These are phyloP conservation scores for Phyllosticta paracitricarpa DNA, from an alignment of 2,329 filamentous ascomycete genomes.

Conservation along the genomic window DNA sequence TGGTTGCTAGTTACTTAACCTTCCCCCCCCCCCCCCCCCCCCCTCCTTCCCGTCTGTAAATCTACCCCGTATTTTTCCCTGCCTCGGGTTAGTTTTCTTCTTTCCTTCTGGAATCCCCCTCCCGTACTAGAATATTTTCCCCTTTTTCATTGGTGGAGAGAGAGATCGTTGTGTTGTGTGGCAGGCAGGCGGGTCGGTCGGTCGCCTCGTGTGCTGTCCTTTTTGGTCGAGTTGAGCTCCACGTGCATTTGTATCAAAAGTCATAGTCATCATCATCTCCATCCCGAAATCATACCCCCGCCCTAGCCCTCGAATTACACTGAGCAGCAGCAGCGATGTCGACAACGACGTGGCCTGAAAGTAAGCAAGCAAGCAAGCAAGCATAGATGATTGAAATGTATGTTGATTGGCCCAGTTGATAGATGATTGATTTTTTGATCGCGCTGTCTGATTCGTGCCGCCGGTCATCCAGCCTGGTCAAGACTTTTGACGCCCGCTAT, in stretches of 20 bases:
- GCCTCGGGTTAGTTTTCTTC: neutral
- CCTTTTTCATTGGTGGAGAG: neutral
- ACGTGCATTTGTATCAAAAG: neutral
- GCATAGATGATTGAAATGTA: too few species aligned
- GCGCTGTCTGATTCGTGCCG: too few species aligned
- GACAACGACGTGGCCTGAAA: neutral
- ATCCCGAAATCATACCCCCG: neutral
- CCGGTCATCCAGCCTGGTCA: too few species aligned
- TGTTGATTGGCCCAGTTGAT: too few species aligned
- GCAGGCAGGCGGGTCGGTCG: neutral
- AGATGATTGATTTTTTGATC: too few species aligned
- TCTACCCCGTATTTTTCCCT: neutral
- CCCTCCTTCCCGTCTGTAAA: conserved; percentile 3
- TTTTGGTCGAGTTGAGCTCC: neutral
- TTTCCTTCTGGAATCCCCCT: neutral
- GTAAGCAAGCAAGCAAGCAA: too few species aligned
- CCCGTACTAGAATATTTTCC: neutral
- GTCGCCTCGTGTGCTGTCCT: neutral
- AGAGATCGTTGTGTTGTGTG: neutral
- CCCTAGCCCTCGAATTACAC: neutral
- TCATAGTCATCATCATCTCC: neutral
- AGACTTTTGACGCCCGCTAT: too few species aligned
- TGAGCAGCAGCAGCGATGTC: neutral
- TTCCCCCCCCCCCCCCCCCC: neutral
- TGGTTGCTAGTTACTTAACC: neutral